Evolutionary conservation across 2,329 filamentous ascomycete species (phyloP).

Genomic region (Ophiostoma ulmi): DNA sequence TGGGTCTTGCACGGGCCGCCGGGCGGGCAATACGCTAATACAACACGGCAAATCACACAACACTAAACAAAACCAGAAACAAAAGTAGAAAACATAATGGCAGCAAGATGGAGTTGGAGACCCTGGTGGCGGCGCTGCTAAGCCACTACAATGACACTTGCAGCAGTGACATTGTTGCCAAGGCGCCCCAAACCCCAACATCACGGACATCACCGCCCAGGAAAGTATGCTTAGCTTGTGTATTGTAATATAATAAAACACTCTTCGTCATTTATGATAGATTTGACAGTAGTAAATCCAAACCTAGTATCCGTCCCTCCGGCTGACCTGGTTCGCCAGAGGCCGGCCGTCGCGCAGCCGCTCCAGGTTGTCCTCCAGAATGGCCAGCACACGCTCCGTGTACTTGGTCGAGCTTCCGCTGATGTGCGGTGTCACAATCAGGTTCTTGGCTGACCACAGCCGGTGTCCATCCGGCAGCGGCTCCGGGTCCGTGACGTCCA

Average conservation of each 20-base stretch:
- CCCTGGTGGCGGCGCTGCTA: neutral
- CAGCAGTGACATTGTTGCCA: neutral
- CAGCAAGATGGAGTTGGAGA: no score
- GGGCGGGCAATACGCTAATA: no score
- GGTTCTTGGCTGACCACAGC: slow-evolving; percentile 65
- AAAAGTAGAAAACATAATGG: no score
- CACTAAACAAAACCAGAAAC: no score
- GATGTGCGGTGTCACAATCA: slow-evolving; percentile 56
- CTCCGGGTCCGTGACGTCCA: slow-evolving; percentile 77
- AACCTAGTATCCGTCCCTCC: slow-evolving; percentile 27
- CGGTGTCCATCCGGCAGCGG: slow-evolving; percentile 63
- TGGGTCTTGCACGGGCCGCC: no score
- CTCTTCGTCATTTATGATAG: no score
- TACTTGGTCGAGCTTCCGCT: slow-evolving; percentile 42
- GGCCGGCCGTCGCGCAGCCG: slow-evolving; percentile 25
- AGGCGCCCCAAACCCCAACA: neutral
- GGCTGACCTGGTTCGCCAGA: slow-evolving; percentile 28
- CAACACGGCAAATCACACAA: no score
- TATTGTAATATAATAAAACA: no score
- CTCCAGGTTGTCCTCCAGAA: slow-evolving; percentile 41
- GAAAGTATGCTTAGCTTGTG: neutral
- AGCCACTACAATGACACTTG: neutral
- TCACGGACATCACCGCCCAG: neutral
- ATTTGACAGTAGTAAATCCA: no score
- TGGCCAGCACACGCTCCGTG: slow-evolving; percentile 38